phyloP scores from a whole-genome alignment of 768 basidiomycete genomes.

The Gelatoporia subvermispora region DNA sequence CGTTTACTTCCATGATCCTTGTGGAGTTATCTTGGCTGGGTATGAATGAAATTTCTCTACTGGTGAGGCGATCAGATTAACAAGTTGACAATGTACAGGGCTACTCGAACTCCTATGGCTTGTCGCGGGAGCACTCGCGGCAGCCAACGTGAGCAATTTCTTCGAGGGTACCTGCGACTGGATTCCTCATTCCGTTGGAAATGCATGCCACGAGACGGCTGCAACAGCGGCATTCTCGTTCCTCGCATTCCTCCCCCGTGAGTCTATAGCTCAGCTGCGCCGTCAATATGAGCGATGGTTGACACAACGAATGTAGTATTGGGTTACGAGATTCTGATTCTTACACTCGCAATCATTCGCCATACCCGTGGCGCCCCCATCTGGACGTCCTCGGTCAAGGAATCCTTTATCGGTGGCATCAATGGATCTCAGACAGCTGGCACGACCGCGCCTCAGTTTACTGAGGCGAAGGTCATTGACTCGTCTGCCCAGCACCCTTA shows the following conservation, averaged over 20 bases:
- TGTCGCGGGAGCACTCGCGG: slow-evolving; percentile 15
- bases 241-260: slow-evolving; percentile 20
- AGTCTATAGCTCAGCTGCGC: no score
- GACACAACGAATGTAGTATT: slow-evolving; percentile 7
- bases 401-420: not conserved
- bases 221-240: slow-evolving; percentile 26
- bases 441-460: no score
- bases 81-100: slow-evolving; percentile 20
- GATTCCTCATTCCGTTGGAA: slow-evolving; percentile 3
- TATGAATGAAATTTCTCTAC: slow-evolving; percentile 4
- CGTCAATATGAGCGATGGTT: no score
- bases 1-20: slow-evolving; percentile 26
- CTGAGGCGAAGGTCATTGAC: no score
- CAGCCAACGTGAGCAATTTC: slow-evolving; percentile 7
- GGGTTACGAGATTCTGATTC: slow-evolving; percentile 9
- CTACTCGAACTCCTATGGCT: slow-evolving; percentile 21
- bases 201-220: slow-evolving; percentile 20
- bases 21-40: slow-evolving; percentile 25
- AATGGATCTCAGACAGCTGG: no score
- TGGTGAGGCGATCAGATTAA: not conserved
- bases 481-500: no score
- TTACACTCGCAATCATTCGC: slow-evolving; percentile 11
- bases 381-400: slow-evolving; percentile 11
- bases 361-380: slow-evolving; percentile 6
- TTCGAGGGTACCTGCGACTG: slow-evolving; percentile 9